Conservation (phyloP, 805 yeast genomes). For the Metschnikowia proteae region DNA sequence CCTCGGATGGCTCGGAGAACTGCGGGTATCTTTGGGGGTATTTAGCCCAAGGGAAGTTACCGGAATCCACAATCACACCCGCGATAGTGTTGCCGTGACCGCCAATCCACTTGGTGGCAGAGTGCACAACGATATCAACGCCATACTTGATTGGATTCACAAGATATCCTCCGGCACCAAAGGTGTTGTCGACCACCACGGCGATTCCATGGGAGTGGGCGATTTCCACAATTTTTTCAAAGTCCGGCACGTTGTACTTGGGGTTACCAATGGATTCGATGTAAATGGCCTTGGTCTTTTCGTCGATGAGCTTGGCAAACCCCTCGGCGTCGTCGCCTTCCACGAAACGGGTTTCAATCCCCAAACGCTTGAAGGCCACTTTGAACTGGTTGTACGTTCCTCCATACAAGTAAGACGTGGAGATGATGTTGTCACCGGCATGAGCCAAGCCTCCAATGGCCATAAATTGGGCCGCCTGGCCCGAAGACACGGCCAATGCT, state of each 20-base stretch:
- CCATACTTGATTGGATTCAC: constrained; percentile 83
- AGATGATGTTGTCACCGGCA: constrained; percentile 83
- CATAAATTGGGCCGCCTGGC: constrained; percentile 91
- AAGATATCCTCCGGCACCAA: constrained; percentile 93
- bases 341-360: constrained; percentile 82
- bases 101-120: constrained; percentile 97
- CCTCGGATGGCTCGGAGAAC: constrained; percentile 85
- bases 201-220: constrained; percentile 89
- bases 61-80: constrained; percentile 86
- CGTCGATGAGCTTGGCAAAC: constrained; percentile 71
- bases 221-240: constrained; percentile 65
- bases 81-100: constrained; percentile 96
- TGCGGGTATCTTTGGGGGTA: constrained; percentile 89
- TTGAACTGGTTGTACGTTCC: constrained; percentile 96
- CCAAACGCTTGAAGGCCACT: constrained; percentile 84
- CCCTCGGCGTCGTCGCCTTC: constrained; percentile 75
- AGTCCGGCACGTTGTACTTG: constrained; percentile 87
- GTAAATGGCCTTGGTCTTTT: constrained; percentile 83
- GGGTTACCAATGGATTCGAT: constrained; percentile 93
- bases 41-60: constrained; percentile 87
- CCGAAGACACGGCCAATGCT: constrained; percentile 89
- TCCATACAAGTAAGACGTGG: constrained; percentile 86
- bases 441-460: constrained; percentile 83
- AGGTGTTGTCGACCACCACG: constrained; percentile 91
- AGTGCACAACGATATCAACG: constrained; percentile 87